Percentiles rank a stretch among this genome's conserved stretches.
Evolutionary conservation across 345 rosid genomes (phyloP).

Genomic region (Cochlearia excelsa): DNA sequence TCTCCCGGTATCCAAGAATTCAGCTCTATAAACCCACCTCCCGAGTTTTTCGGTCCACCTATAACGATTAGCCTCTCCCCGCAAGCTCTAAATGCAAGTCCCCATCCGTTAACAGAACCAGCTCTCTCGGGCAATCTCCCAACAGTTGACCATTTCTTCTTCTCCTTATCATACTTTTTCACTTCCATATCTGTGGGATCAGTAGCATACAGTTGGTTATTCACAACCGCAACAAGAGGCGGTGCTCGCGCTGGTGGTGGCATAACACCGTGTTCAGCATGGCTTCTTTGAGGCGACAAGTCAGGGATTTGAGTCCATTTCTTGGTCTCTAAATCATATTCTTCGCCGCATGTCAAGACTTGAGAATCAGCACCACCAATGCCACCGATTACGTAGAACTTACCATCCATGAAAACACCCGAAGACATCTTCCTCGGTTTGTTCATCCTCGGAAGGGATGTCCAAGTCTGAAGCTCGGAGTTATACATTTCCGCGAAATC

Average conservation of each 20-base stretch:
- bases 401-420: slow-evolving; percentile 80
- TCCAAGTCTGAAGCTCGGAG: slow-evolving; percentile 57
- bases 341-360: slow-evolving; percentile 58
- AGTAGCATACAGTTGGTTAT: slow-evolving; percentile 66
- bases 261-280: slow-evolving; percentile 54
- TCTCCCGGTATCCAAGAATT: slow-evolving; percentile 71
- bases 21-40: slow-evolving; percentile 56
- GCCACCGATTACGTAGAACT: slow-evolving; percentile 54
- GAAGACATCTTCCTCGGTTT: slow-evolving; percentile 72
- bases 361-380: slow-evolving; percentile 33
- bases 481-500: slow-evolving; percentile 64
- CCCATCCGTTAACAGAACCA: slow-evolving; percentile 78
- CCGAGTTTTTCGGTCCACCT: slow-evolving; percentile 53
- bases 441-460: slow-evolving; percentile 54
- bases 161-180: slow-evolving; percentile 57
- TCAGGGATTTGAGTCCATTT: slow-evolving; percentile 60
- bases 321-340: slow-evolving; percentile 50
- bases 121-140: slow-evolving; percentile 62
- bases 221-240: slow-evolving; percentile 72
- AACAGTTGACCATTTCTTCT: slow-evolving; percentile 49
- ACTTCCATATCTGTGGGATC: slow-evolving; percentile 52
- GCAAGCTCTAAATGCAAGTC: slow-evolving; percentile 76
- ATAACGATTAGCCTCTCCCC: slow-evolving; percentile 64
- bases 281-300: slow-evolving; percentile 57
- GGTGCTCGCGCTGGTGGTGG: slow-evolving; percentile 52